A percentile compares a stretch with the other conserved stretches of the same genome.
These are phyloP conservation scores for Chaetomium tenue DNA, from an alignment of 495 filamentous ascomycete genomes.

Conservation along the genomic window DNA sequence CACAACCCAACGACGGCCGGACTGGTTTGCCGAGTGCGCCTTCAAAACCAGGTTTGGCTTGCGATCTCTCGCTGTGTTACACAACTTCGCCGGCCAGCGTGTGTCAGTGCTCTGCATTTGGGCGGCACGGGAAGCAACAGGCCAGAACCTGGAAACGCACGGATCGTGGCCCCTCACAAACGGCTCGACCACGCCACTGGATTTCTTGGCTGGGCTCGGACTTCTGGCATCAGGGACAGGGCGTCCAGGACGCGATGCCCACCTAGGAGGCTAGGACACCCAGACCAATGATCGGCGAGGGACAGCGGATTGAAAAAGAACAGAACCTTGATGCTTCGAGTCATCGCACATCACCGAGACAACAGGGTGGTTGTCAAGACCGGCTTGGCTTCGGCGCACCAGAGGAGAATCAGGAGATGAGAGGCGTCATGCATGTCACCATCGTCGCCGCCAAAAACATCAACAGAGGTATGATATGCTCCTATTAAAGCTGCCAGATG, in stretches of 20 bases:
- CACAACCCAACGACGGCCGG: background rate
- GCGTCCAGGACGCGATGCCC: background rate
- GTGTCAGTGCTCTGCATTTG: slow-evolving; percentile 13
- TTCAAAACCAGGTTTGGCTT: slow-evolving; percentile 1
- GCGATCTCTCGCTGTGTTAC: background rate
- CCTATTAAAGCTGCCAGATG: too few relatives aligned
- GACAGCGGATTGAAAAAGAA: background rate
- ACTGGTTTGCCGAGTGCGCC: background rate
- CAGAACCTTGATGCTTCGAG: too few relatives aligned
- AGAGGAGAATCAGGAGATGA: too few relatives aligned
- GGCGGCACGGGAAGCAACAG: slow-evolving; percentile 8
- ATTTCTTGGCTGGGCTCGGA: background rate
- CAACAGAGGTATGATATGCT: too few relatives aligned
- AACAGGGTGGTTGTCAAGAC: too few relatives aligned
- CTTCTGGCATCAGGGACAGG: background rate
- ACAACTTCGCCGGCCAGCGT: background rate
- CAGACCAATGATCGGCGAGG: background rate
- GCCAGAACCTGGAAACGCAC: slow-evolving; percentile 1
- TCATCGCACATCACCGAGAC: too few relatives aligned
- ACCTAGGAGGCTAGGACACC: too few relatives aligned
- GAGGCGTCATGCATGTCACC: too few relatives aligned
- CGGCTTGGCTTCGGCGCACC: too few relatives aligned
- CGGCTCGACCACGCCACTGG: slow-evolving; percentile 10
- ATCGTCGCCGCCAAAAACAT: too few relatives aligned
- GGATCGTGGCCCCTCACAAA: slow-evolving; percentile 3